These are phyloP conservation scores for Eimeria zaria DNA, from an alignment of 169 alveolate genomes.

Conservation along the genomic window DNA sequence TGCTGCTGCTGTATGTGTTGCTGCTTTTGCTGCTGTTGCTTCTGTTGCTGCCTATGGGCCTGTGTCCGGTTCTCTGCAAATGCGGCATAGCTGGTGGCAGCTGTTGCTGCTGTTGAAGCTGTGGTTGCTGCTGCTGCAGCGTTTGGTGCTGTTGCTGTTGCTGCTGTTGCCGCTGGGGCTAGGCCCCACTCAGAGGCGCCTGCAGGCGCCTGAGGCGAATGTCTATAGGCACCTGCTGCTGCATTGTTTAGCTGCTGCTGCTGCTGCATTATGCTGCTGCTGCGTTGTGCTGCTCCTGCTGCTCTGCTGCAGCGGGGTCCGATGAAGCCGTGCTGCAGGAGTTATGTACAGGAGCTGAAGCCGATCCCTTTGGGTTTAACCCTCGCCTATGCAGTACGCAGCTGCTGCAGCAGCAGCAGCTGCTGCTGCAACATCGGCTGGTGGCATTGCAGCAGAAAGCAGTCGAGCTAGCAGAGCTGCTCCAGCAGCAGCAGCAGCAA, in stretches of 20 bases:
- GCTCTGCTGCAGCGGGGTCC: slow-evolving; percentile 37
- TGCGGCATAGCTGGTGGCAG: too few species aligned
- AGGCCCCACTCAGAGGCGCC: background rate
- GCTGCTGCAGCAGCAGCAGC: slow-evolving; percentile 80
- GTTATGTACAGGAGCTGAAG: slow-evolving; percentile 2
- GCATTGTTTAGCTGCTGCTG: too few species aligned
- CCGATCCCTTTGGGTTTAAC: slow-evolving; percentile 14
- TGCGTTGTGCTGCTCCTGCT: background rate
- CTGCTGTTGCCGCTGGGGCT: slow-evolving; percentile 11
- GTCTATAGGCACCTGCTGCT: too few species aligned
- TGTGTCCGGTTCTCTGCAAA: background rate
- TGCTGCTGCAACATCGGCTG: slow-evolving; percentile 61
- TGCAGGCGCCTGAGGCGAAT: background rate
- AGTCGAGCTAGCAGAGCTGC: slow-evolving; percentile 63
- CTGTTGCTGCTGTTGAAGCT: background rate
- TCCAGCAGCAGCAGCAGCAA: slow-evolving; percentile 61
- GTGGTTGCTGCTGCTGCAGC: slow-evolving; percentile 30
- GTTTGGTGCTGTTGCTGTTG: too few species aligned
- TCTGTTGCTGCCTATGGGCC: slow-evolving; percentile 11
- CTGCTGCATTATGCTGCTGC: background rate
- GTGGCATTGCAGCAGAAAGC: slow-evolving; percentile 75
- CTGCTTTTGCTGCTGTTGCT: slow-evolving; percentile 1
- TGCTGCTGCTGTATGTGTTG: slow-evolving; percentile 7
- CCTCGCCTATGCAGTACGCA: slow-evolving; percentile 51
- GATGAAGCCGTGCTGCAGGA: slow-evolving; percentile 70